phyloP scores from a whole-genome alignment of 1,284 basidiomycete genomes.

The Rhizopogon parksii region DNA sequence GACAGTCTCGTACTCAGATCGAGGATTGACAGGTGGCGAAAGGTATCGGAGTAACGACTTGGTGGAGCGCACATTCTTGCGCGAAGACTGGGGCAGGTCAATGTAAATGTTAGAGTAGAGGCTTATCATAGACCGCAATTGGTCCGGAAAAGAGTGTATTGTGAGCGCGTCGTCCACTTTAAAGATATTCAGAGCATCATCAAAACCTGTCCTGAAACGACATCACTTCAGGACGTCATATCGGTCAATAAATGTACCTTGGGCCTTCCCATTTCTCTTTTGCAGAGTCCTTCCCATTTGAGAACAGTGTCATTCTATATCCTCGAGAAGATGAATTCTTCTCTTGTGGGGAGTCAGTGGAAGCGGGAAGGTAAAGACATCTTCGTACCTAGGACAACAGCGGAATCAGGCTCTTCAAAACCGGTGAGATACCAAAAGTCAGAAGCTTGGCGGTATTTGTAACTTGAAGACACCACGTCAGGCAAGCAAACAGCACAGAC shows the following conservation, averaged over 20 bases:
- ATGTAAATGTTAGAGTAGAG: constrained; percentile 34
- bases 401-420: constrained; percentile 90
- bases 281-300: constrained; percentile 66
- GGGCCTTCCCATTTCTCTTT: constrained; percentile 94
- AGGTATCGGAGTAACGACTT: constrained; percentile 49
- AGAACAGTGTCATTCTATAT: constrained; percentile 88
- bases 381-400: constrained; percentile 69
- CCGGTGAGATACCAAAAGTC: constrained; percentile 95
- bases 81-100: constrained; percentile 33
- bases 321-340: constrained; percentile 64
- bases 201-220: constrained; percentile 45
- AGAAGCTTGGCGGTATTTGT: constrained; percentile 91
- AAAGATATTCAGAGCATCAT: constrained; percentile 60
- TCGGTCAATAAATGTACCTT: constrained; percentile 32
- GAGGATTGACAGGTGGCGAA: constrained; percentile 28
- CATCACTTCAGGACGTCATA: constrained; percentile 1
- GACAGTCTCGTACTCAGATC: constrained; percentile 44
- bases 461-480: constrained; percentile 43
- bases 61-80: constrained; percentile 27
- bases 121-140: constrained; percentile 40
- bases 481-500: background rate
- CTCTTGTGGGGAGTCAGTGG: constrained; percentile 33
- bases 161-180: constrained; percentile 67
- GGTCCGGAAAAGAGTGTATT: constrained; percentile 46
- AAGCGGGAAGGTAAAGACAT: background rate